These are phyloP conservation scores for Pseudomassariella vexata DNA, from an alignment of 2,329 filamentous ascomycete species.

Conservation along the genomic window DNA sequence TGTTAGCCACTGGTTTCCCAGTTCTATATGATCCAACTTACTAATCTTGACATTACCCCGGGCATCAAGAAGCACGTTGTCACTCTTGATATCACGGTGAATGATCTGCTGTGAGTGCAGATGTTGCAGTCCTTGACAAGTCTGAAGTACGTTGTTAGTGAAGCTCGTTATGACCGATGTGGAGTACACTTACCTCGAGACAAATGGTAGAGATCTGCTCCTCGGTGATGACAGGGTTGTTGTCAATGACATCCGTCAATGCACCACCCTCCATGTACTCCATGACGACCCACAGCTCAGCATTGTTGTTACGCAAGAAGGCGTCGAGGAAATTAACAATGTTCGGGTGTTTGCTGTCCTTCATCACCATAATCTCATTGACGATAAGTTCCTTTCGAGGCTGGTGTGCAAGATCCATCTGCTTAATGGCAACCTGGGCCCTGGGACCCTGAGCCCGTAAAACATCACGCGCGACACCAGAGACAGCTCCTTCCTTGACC, in stretches of 20 bases:
- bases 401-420: slow-evolving; percentile 98
- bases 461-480: slow-evolving; percentile 70
- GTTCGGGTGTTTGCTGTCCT: slow-evolving; percentile 95
- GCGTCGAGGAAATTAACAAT: slow-evolving; percentile 99
- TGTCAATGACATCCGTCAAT: slow-evolving; percentile 96
- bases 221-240: slow-evolving; percentile 88
- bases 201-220: slow-evolving; percentile 98
- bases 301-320: slow-evolving; percentile 89
- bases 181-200: slow-evolving; percentile 63
- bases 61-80: slow-evolving; percentile 92
- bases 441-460: slow-evolving; percentile 73
- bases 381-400: slow-evolving; percentile 97
- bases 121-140: slow-evolving; percentile 90
- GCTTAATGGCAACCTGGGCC: slow-evolving; percentile 95
- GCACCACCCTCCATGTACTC: slow-evolving; percentile 99
- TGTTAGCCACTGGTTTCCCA: slow-evolving; percentile 34
- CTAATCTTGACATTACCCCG: slow-evolving; percentile 97
- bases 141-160: slow-evolving; percentile 51
- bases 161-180: slow-evolving; percentile 1
- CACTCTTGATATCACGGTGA: slow-evolving; percentile 98
- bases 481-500: slow-evolving; percentile 82
- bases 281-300: slow-evolving; percentile 99
- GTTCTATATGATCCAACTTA: slow-evolving; percentile 53
- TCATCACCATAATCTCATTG: slow-evolving; percentile 99
- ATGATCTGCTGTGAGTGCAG: slow-evolving; percentile 96